Evolutionary conservation across 768 basidiomycete genomes (phyloP), one percentile per base, ranked within the genome.

Genomic region (Cystobasidiopsis lactophilus): DNA sequence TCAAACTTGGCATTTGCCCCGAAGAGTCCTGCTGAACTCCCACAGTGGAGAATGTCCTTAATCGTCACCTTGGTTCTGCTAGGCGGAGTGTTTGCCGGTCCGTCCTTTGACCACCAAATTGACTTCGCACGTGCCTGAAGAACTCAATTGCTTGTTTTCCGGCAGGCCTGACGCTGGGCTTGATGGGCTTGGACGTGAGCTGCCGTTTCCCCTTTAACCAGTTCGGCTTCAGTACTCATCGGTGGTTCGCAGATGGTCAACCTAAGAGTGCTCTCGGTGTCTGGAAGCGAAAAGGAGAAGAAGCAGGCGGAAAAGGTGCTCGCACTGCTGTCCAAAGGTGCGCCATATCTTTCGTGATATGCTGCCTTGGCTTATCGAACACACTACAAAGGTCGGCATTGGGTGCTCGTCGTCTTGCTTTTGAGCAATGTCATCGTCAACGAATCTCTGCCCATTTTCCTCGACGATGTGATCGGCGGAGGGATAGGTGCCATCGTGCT

Each of bases 371-470:
- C n/a, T n/a, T n/a, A n/a, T n/a, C n/a, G n/a, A n/a, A n/a, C n/a
- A n/a, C n/a, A n/a, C 73, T 65, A 69, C 35, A 74, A 71, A 57
- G 81, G 83, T 0, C 74, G 84, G 2, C 85, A 88, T 66, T 88
- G 91, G 91, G 85, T 95, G 13, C 74, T 96, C 9, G 89, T 93
- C 49, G 82, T 86, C 7, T 72, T 96, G 1, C 73, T 96, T 2
- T 71, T 95, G 1, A 76, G 81, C 52, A 93, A 95, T 64, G 88
- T 93, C 35, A 66, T 69, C 50, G 64, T 67, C 47, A 66, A 71
- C 62, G 70, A 71, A 53, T 67, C 66, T 1, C 62, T 71, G 0
- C 69, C 69, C 11, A 69, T 69, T 57, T 70, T 69, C 60, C 65
- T 70, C 40, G 67, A 70, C 54, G 65, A 64, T 39, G 65, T 71